Percentiles rank a stretch among this genome's conserved stretches.
These are phyloP conservation scores for Penicillium mononematosum DNA, from an alignment of 495 filamentous ascomycete species.

Conservation along the genomic window DNA sequence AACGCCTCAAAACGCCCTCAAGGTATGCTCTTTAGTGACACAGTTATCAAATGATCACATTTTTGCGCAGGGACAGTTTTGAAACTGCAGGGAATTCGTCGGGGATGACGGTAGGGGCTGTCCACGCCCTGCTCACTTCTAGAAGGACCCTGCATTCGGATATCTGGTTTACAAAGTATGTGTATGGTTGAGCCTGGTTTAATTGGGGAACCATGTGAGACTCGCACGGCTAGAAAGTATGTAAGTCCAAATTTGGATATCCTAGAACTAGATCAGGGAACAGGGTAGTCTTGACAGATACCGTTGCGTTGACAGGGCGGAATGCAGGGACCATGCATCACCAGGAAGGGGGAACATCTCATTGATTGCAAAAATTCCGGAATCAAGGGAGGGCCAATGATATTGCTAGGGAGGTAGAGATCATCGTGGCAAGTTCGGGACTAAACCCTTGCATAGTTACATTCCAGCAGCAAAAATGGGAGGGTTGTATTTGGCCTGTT, in stretches of 20 bases:
- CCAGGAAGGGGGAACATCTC: slow-evolving; percentile 18
- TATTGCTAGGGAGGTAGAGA: slow-evolving; percentile 1
- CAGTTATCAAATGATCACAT: not conserved
- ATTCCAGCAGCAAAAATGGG: slow-evolving; percentile 22
- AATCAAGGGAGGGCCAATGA: slow-evolving; percentile 14
- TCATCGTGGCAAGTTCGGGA: slow-evolving; percentile 6
- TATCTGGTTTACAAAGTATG: not conserved
- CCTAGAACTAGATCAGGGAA: not conserved
- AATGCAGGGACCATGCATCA: slow-evolving; percentile 23
- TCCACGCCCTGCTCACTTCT: slow-evolving; percentile 1
- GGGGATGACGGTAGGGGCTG: not conserved
- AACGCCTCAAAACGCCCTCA: not conserved
- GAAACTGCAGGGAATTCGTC: not conserved
- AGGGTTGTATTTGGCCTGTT: slow-evolving; percentile 18
- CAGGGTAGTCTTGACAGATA: slow-evolving; percentile 21
- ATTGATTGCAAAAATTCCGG: slow-evolving; percentile 18
- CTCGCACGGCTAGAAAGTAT: not conserved
- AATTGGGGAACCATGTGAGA: not conserved
- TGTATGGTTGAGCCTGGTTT: too few relatives aligned
- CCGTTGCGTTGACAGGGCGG: slow-evolving; percentile 15
- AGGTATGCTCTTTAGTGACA: not conserved
- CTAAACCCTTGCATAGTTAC: slow-evolving; percentile 21
- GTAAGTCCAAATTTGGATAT: not conserved
- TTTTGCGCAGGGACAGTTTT: not conserved
- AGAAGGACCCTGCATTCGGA: not conserved